phyloP scores from a whole-genome alignment of 306 rosid species.

The Begonia fuchsioides region DNA sequence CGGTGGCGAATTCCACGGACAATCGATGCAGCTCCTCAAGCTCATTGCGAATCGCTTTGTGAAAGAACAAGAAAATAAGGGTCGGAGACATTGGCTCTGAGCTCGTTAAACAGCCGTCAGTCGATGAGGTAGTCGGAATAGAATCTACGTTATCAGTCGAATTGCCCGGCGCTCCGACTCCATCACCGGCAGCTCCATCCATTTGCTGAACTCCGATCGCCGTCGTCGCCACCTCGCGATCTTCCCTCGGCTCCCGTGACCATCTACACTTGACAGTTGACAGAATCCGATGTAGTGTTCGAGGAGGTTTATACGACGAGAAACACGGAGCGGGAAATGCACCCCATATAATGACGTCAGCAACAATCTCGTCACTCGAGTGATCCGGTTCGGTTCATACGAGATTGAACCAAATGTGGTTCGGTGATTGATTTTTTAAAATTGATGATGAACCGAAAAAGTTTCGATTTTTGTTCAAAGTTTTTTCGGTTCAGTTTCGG shows the following conservation, averaged over 20 bases:
- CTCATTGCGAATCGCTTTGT: slow-evolving; percentile 83
- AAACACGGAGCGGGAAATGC: no score
- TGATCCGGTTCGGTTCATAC: no score
- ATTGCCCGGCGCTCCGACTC: slow-evolving; percentile 51
- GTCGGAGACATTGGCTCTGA: slow-evolving; percentile 58
- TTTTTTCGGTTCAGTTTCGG: no score
- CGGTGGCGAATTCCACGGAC: slow-evolving; percentile 83
- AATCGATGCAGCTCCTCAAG: slow-evolving; percentile 70
- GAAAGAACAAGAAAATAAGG: slow-evolving; percentile 74
- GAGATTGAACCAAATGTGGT: no score
- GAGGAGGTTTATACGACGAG: no score
- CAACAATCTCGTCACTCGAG: no score
- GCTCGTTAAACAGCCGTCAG: slow-evolving; percentile 24
- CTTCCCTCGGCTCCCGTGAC: neutral
- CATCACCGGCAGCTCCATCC: slow-evolving; percentile 31
- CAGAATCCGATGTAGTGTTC: no score
- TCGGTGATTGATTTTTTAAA: no score
- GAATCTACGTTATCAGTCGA: slow-evolving; percentile 52
- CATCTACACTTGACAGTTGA: no score
- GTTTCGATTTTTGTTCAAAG: no score
- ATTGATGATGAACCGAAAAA: no score
- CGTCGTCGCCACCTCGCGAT: slow-evolving; percentile 48
- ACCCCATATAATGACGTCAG: no score
- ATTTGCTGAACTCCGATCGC: slow-evolving; percentile 40
- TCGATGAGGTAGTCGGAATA: slow-evolving; percentile 13